Evolutionary conservation across 2,329 filamentous ascomycete genomes (phyloP), one percentile per base, ranked within the genome.

Genomic region (Epichloe typhina): DNA sequence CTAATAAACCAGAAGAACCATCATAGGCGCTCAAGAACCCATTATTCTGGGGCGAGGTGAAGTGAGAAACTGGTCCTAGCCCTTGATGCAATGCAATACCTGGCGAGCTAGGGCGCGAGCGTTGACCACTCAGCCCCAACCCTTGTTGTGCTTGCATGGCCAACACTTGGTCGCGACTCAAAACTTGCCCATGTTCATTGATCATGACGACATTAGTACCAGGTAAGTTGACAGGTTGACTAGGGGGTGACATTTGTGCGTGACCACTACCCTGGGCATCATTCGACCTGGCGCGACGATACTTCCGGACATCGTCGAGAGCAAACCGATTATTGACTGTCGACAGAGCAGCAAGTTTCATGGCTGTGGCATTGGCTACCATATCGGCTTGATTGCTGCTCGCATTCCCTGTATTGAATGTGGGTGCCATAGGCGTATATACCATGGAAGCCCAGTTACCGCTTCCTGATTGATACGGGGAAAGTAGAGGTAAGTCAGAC

Each of bases 401-500:
- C 39, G 69, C 69, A 57, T 77, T 66, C 50, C 57, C 59, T 15
- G 74, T 69, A 56, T 77, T 84, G 67, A 97, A 98, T 57, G 83
- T 91, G 40, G 88, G 73, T 5, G 91, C 87, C 86, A 97, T 94
- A 2, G 93, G 93, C 2, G 93, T 98, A 70, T 95, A 97, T 56
- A 94, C 84, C 86, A 96, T 95, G 8, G 93, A 97, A 23, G 93
- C 93, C 93, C 93, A 98, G 73, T 93, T 97, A 51, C 88, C 88
- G 64, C 88, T 88, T 49, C 84, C 79, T 37, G 84, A 75, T 54
- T 79, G 82, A 55, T 84, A 91, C 0, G 93, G 93, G 17, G 93
- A 97, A 52, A 98, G 74, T 55, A 95, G 70, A 3, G 90, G 88
- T 61, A 95, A 75, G 51, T 91, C 88, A n/a, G 71, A 65, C 11